Evolutionary conservation across 768 basidiomycete genomes (phyloP), one percentile per base, ranked within the genome.

Genomic region (Auricularia auricula-judae): DNA sequence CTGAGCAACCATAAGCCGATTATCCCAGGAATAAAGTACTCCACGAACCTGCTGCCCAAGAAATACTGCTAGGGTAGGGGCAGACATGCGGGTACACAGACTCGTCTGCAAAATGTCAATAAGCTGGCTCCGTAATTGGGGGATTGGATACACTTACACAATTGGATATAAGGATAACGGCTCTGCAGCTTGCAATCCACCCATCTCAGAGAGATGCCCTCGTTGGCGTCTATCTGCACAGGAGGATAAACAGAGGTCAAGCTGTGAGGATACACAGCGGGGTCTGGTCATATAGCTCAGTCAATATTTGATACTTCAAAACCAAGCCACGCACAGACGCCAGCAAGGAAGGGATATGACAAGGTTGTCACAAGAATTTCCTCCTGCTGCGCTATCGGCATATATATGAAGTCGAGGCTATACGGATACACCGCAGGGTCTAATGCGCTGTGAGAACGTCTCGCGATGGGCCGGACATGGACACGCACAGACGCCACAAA

Each of bases 341-440:
- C 47, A 51, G 47, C 11, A 18, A 51, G 47, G 47, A 51, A 51
- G 11, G 47, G 47, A 18, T 51, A 51, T 53, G 12, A 53, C 21
- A 36, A 5, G 21, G 23, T 53, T 10, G 43, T 7, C 34, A 51
- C 43, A 51, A 18, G 16, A 51, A 51, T 21, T 18, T 51, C 47
- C 4, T 10, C 47, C 47, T 16, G 11, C 21, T 51, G 14, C 18
- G 21, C 14, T 51, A 51, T 51, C 47, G 47, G 47, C 47, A 21
- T 21, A 66, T 81, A 80, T 58, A 79, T 75, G 29, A 64, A 65
- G 53, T 73, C 63, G 18, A 80, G 67, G 67, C 75, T 76, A 65
- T 67, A 71, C 10, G 81, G 79, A 70, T 82, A 82, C 53, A 75
- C 71, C 62, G 76, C 67, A 62, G 71, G 70, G 70, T 80, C 79